Conservation (phyloP, 2,329 filamentous ascomycete species). For the Chrysosporium keratinophilum region DNA sequence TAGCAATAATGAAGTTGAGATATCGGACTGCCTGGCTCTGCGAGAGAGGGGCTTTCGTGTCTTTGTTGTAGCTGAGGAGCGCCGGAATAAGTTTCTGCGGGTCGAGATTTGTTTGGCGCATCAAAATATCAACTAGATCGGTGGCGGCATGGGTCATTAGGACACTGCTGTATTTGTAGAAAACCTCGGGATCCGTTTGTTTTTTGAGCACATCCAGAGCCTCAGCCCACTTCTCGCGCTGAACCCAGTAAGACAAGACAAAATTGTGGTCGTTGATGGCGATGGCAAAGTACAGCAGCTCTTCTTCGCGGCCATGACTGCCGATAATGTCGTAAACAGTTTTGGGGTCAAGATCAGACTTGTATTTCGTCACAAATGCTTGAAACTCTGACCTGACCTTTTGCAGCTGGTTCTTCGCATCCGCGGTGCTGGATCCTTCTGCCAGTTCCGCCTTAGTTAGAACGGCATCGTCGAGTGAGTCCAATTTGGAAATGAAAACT, state of each 20-base stretch:
- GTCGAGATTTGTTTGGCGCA: conserved; percentile 78
- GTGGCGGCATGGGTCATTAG: conserved; percentile 79
- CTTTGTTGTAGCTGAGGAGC: conserved; percentile 81
- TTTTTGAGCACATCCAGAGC: conserved; percentile 81
- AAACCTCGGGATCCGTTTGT: conserved; percentile 83
- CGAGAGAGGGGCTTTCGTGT: conserved; percentile 52
- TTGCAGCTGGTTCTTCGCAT: conserved; percentile 62
- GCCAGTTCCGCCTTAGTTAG: conserved; percentile 75
- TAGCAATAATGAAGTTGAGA: conserved; percentile 80
- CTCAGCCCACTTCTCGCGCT: conserved; percentile 83
- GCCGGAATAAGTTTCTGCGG: conserved; percentile 85
- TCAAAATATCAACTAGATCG: conserved; percentile 87
- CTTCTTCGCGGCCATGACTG: conserved; percentile 86
- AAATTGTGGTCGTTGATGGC: conserved; percentile 87
- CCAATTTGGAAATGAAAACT: conserved; percentile 94
- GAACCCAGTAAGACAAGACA: conserved; percentile 92
- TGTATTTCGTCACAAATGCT: conserved; percentile 77
- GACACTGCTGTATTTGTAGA: conserved; percentile 95
- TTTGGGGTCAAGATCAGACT: conserved; percentile 75
- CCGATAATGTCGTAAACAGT: conserved; percentile 94
- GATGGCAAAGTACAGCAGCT: conserved; percentile 83
- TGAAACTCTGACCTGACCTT: conserved; percentile 68
- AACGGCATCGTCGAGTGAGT: conserved; percentile 86
- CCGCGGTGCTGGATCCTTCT: conserved; percentile 58
- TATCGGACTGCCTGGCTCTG: conserved; percentile 92